Evolutionary conservation across 306 rosid genomes (phyloP).

Genomic region (Vigna radiata): DNA sequence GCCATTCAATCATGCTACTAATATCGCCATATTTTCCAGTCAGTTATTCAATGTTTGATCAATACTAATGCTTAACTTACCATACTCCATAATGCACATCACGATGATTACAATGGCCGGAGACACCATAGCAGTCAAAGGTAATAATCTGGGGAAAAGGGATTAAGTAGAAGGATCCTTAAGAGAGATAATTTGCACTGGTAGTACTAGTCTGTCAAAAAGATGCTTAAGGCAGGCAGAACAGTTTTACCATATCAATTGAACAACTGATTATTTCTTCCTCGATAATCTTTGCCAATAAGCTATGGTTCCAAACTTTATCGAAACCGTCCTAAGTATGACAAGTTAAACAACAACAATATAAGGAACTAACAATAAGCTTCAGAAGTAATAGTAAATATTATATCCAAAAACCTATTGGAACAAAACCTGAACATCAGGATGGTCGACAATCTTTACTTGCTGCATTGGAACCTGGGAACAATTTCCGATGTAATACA

Average conservation of each 20-base stretch:
- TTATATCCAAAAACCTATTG: constrained; percentile 46
- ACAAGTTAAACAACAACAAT: constrained; percentile 36
- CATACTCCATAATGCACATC: constrained; percentile 79
- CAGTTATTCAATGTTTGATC: constrained; percentile 29
- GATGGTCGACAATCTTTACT: constrained; percentile 80
- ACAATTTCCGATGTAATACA: constrained; percentile 41
- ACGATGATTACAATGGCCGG: constrained; percentile 92
- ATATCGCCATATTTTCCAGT: constrained; percentile 15
- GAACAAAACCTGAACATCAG: constrained; percentile 77
- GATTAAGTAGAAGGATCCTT: constrained; percentile 25
- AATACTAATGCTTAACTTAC: constrained; percentile 56
- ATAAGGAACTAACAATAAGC: constrained; percentile 36
- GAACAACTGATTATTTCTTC: constrained; percentile 54
- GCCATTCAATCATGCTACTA: not conserved
- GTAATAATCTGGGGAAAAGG: constrained; percentile 71
- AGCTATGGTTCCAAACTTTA: constrained; percentile 70
- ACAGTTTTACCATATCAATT: constrained; percentile 70
- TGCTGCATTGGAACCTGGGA: constrained; percentile 72
- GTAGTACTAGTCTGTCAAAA: constrained; percentile 11
- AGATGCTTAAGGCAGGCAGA: constrained; percentile 36
- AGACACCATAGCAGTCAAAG: constrained; percentile 81
- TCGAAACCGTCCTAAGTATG: constrained; percentile 88
- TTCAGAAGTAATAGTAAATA: constrained; percentile 18
- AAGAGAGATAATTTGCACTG: constrained; percentile 4
- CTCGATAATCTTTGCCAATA: constrained; percentile 66